Percentiles rank a stretch among this genome's conserved stretches.
phyloP scores from a whole-genome alignment of 2,329 filamentous ascomycete species.

The Hypoxylon sp. region DNA sequence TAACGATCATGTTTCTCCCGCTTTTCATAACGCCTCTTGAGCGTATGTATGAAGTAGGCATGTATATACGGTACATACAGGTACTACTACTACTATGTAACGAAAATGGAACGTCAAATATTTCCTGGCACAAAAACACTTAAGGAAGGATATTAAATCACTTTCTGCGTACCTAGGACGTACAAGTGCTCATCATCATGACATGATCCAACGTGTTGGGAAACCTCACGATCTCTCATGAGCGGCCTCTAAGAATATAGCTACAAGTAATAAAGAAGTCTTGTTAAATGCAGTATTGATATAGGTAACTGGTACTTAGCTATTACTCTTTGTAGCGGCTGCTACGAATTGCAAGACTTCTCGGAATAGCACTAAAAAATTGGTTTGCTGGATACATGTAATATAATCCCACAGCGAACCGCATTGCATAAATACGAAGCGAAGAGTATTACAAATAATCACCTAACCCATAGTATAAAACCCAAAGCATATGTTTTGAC shows the following conservation, averaged over 20 bases:
- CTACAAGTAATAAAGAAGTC: background rate
- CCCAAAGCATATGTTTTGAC: slow-evolving; percentile 7
- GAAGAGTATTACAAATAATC: background rate
- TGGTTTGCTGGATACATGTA: background rate
- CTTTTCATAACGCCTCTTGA: background rate
- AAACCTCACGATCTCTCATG: background rate
- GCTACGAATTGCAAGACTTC: background rate
- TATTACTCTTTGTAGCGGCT: background rate
- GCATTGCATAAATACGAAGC: background rate
- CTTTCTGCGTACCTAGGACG: background rate
- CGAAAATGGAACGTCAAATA: background rate
- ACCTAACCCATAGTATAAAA: background rate
- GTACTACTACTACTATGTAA: background rate
- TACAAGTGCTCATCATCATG: background rate
- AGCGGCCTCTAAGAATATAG: background rate
- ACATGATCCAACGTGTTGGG: background rate
- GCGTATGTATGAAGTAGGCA: slow-evolving; percentile 3
- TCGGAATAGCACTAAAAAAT: background rate
- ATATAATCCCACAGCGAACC: background rate
- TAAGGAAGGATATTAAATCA: background rate
- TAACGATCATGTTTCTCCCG: slow-evolving; percentile 1
- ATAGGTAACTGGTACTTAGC: background rate
- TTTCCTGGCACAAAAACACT: background rate
- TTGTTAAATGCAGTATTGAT: background rate
- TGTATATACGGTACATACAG: slow-evolving; percentile 12